Percentiles rank a stretch among this genome's conserved stretches.
Evolutionary conservation across 2,329 filamentous ascomycete species (phyloP).

Genomic region (Ascochyta koolunga): DNA sequence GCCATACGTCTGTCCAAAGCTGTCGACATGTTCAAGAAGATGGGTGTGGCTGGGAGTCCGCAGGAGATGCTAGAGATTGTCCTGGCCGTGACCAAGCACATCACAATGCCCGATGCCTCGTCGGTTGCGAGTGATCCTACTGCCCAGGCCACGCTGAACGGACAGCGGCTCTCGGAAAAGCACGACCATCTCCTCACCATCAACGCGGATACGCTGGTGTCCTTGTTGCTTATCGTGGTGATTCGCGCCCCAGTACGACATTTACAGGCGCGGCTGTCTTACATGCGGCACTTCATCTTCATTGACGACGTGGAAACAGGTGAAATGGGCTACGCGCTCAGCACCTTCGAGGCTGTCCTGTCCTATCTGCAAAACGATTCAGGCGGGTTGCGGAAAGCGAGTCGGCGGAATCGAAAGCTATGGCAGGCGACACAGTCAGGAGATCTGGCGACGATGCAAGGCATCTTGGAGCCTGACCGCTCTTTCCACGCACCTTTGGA

Average conservation of each 20-base stretch:
- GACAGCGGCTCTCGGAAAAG: conserved; percentile 55
- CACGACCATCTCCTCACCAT: conserved; percentile 65
- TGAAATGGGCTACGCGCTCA: conserved; percentile 93
- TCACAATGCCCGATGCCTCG: conserved; percentile 66
- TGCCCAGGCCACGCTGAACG: conserved; percentile 31
- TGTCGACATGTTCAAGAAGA: conserved; percentile 87
- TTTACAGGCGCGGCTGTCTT: conserved; percentile 85
- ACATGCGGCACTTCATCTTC: conserved; percentile 97
- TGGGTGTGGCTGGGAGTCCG: conserved; percentile 76
- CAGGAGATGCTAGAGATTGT: conserved; percentile 88
- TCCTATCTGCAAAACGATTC: conserved; percentile 87
- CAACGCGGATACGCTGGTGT: conserved; percentile 92
- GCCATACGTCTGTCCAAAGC: conserved; percentile 76
- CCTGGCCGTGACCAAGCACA: conserved; percentile 79
- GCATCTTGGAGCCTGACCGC: conserved; percentile 75
- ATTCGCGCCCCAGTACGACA: conserved; percentile 88
- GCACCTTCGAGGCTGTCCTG: conserved; percentile 92
- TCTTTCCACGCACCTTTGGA: conserved; percentile 45
- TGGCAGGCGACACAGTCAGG: conserved; percentile 88
- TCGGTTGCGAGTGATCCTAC: conserved; percentile 33
- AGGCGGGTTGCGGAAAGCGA: conserved; percentile 79
- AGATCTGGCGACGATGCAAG: conserved; percentile 74
- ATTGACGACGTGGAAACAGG: conserved; percentile 97
- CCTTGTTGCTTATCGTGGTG: conserved; percentile 86
- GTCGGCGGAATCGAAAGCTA: conserved; percentile 80